Base-by-base conservation (phyloP, 768 basidiomycete genomes). In the Serendipita sp. region DNA sequence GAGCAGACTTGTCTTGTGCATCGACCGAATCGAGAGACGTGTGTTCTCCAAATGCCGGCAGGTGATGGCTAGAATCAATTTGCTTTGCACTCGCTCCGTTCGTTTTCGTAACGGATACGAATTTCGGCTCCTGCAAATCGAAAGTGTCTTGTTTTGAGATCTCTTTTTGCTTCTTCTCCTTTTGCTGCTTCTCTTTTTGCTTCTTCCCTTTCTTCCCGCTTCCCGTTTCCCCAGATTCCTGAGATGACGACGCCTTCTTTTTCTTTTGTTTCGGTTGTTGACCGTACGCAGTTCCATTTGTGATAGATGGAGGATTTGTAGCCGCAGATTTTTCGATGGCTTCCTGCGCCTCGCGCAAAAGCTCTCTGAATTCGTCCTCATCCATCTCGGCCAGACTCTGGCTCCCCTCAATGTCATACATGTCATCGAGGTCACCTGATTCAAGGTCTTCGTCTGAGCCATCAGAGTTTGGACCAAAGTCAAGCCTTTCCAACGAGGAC, bases 121-220 rank as follows among this genome's bases (percentile, higher is more conserved):
- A 90, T 44, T 81, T 79, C 9, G 91, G 91, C 71, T 95, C 90
- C 41, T 83, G 77, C 58, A 95, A 82, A 73, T 90, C 87, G 69
- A 88, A 90, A 14, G 81, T 71, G 43, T 79, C 78, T n/a, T 69
- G 65, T 62, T 62, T 56, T n/a, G n/a, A n/a, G 16, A 69, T 62
- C 28, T 69, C 65, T 56, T 65, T 66, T 64, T 68, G 68, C 28
- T 64, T 62, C 41, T 61, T 58, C 41, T 65, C 66, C 50, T 53
- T 61, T n/a, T n/a, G n/a, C 43, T 62, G 62, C 50, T n/a, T 13
- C 30, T 67, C 63, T 64, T 20, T 38, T 38, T 17, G 60, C 53
- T 45, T 67, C 62, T 33, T 70, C 68, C 3, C 75, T 76, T 68
- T 83, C 84, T 64, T 80, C 78, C 26, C 60, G n/a, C 64, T 62